Percentiles rank a stretch among this genome's conserved stretches.
Conservation (phyloP, 495 filamentous ascomycete species). For the Usnea hakonensis region DNA sequence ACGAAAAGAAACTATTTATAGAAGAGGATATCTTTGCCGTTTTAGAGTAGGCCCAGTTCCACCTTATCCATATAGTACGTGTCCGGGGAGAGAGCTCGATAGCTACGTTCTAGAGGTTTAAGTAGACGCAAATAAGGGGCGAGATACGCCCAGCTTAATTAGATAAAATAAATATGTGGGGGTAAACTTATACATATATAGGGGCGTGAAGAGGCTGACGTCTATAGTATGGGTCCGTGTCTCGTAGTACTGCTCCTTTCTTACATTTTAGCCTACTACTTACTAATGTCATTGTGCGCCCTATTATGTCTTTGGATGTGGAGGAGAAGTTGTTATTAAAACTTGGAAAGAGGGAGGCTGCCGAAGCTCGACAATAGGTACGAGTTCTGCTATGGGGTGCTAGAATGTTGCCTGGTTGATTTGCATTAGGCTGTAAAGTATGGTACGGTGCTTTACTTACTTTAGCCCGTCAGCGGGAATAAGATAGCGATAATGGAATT, state of each 20-base stretch:
- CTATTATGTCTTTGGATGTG: background rate
- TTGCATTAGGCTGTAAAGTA: too few relatives aligned
- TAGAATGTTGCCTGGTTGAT: too few relatives aligned
- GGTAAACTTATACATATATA: background rate
- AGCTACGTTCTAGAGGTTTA: too few relatives aligned
- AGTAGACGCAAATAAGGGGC: background rate
- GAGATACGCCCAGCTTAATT: background rate
- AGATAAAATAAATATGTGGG: background rate
- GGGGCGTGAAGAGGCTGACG: background rate
- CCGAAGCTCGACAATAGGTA: too few relatives aligned
- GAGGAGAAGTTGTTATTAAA: too few relatives aligned
- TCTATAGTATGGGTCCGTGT: background rate
- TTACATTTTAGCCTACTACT: background rate
- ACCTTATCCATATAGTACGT: background rate
- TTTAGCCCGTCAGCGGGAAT: too few relatives aligned
- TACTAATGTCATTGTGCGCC: background rate
- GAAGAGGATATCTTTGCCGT: background rate
- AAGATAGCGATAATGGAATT: too few relatives aligned
- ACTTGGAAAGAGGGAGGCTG: too few relatives aligned
- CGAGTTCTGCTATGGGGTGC: too few relatives aligned
- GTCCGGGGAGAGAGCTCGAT: too few relatives aligned
- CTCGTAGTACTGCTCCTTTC: background rate
- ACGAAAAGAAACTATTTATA: background rate
- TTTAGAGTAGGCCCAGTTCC: background rate
- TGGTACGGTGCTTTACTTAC: too few relatives aligned